Base-by-base conservation (phyloP, 2,329 filamentous ascomycete species). In the Fusarium sp. region DNA sequence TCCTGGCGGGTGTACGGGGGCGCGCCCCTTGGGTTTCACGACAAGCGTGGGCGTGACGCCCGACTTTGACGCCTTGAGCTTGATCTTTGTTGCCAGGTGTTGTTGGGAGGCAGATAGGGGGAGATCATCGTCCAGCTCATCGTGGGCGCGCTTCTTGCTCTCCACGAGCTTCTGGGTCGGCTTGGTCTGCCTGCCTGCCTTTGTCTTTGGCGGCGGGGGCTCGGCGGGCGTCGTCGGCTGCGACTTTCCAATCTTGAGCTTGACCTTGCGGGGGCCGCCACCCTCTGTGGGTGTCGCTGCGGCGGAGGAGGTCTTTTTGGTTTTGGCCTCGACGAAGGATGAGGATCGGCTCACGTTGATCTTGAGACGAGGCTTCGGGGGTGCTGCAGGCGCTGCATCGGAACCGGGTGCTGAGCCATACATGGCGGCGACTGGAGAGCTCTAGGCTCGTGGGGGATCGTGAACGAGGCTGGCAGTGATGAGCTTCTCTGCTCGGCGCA, bases 1-100 rank as follows among this genome's bases (percentile, higher is more conserved):
- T 61, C 97, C 97, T 1, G 90, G 89, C 6, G 91, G 91, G 72
- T 94, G 90, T 35, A 89, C 86, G 8, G 94, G 92, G 2, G 90
- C 87, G 72, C 91, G 89, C n/a, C 92, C 92, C 76, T 92, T 90
- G 58, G 90, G 86, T 78, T 91, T 92, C 66, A 94, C 80, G 54
- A 85, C 82, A 22, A 86, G 70, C 58, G 77, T 79, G 3, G 85
- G 81, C 50, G 82, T 84, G 64, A 79, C 80, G 64, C 75, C 80
- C 58, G 77, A 73, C 64, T 87, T 82, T 25, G 83, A 85, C 54
- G 80, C 79, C 47, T 83, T 81, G 56, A 90, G 85, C 80, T 89
- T 91, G 65, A 91, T 88, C 78, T 88, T 90, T 69, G 89, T 89
- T 8, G 81, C 81, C 22, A 85, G 81, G 40, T 82, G 79, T 45